Evolutionary conservation across 805 yeast species (phyloP), one percentile per base, ranked within the genome.

Genomic region (Brettanomyces naardenensis): DNA sequence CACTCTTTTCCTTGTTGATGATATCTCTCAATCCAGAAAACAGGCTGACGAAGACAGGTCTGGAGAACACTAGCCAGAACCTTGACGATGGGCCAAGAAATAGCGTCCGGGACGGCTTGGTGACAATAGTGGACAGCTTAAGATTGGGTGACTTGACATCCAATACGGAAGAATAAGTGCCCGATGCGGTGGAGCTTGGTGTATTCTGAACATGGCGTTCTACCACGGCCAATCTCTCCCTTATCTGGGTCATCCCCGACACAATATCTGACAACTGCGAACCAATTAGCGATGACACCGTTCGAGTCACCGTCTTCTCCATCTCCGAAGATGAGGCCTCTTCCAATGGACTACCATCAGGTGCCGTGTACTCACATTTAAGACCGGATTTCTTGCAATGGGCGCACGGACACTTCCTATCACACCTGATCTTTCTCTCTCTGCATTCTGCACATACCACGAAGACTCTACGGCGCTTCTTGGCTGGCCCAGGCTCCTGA

Each of bases 361-460:
- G 14, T 15, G 14, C 31, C 9, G 9, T 13, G 14, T 18, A 31
- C n/a, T 17, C 20, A 17, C 35, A 32, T 32, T 10, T 19, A 13
- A 20, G 10, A 13, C 28, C 28, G 6, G 44, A 27, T 26, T 41
- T 42, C 10, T 37, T 17, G 31, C 49, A 45, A n/a, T 22, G 32
- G 3, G 37, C 27, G 19, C 49, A 47, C 14, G 49, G 51, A 6
- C 20, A 11, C 27, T 36, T 18, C 20, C 41, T 33, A 36, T 47
- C 44, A 29, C 49, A 45, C 26, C 44, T 41, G 22, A 44, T 25
- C 31, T 43, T 46, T 20, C 32, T 39, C n/a, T 17, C 31, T 26
- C 38, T 43, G 21, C 51, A 46, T 18, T 39, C 35, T 0, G 27
- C 19, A 20, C 51, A 47, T 6, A 45, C 47, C 6, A 34, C 5